Evolutionary conservation across 164 flowering plant genomes (phyloP).

Genomic region (Sextonia rubra): DNA sequence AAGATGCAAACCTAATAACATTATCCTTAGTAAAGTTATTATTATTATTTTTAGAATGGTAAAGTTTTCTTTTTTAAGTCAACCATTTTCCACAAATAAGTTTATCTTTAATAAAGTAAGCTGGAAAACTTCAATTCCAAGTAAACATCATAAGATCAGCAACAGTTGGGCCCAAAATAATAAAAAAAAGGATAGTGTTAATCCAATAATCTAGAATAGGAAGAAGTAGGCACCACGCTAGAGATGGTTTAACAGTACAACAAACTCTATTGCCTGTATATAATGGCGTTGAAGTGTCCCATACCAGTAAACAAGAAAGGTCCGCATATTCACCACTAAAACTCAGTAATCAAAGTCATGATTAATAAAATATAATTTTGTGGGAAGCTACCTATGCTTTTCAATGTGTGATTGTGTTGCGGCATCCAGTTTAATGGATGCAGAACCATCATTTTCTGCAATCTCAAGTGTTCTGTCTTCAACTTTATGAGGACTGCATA

Average conservation of each 20-base stretch:
- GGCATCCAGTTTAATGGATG: conserved; percentile 54
- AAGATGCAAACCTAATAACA: too few relatives aligned
- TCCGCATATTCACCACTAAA: not conserved
- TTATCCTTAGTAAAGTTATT: too few relatives aligned
- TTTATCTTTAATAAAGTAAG: not conserved
- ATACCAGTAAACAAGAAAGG: not conserved
- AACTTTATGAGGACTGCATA: conserved; percentile 32
- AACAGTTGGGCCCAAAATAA: not conserved
- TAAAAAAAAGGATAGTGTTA: not conserved
- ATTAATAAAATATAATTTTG: not conserved
- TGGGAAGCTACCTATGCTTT: conserved; percentile 54
- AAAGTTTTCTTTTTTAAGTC: not conserved
- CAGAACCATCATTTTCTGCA: conserved; percentile 27
- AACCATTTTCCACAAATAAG: not conserved
- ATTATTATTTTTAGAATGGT: too few relatives aligned
- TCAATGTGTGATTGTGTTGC: conserved; percentile 55
- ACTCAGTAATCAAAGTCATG: not conserved
- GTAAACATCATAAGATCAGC: not conserved
- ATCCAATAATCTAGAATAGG: not conserved
- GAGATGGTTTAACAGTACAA: not conserved
- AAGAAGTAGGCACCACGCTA: not conserved
- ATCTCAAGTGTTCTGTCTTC: conserved; percentile 31
- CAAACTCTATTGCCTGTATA: too few relatives aligned
- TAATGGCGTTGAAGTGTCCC: too few relatives aligned
- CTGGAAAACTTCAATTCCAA: not conserved